A percentile compares a stretch with the other conserved stretches of the same genome.
phyloP scores from a whole-genome alignment of 495 filamentous ascomycete species.

The Tuber indicum region DNA sequence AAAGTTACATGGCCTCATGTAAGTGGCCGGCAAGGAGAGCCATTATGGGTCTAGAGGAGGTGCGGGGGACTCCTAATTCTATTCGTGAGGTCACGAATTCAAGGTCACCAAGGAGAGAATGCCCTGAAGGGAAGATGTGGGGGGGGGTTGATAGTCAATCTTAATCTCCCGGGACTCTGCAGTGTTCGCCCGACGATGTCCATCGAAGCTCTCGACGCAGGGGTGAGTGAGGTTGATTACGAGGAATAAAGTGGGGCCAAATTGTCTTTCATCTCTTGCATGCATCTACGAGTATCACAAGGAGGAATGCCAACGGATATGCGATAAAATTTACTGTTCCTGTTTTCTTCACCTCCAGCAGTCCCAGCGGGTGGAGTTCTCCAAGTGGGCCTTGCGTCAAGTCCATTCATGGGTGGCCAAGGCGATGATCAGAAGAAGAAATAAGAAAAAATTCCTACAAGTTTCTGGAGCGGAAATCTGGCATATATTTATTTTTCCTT shows the following conservation, averaged over 20 bases:
- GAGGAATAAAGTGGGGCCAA: constrained; percentile 6
- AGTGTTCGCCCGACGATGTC: background rate
- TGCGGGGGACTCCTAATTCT: background rate
- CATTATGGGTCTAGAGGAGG: background rate
- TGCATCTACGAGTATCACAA: background rate
- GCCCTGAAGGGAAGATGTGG: background rate
- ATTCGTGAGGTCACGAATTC: background rate
- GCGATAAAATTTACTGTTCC: background rate
- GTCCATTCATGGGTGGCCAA: background rate
- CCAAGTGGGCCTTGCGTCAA: background rate
- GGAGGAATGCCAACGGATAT: background rate
- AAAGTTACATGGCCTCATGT: constrained; percentile 1
- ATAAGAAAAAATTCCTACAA: background rate
- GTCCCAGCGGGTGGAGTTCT: background rate
- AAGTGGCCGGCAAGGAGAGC: background rate
- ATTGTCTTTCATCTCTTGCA: background rate
- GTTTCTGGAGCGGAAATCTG: background rate
- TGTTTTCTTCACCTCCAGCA: background rate
- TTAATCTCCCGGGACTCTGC: constrained; percentile 1
- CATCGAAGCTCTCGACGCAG: background rate
- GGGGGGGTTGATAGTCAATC: background rate
- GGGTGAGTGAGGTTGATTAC: background rate
- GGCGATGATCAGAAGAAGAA: background rate
- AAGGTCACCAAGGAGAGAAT: background rate
- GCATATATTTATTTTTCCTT: background rate